Base-by-base conservation (phyloP, 257 asterid genomes). In the Solanum pennellii region DNA sequence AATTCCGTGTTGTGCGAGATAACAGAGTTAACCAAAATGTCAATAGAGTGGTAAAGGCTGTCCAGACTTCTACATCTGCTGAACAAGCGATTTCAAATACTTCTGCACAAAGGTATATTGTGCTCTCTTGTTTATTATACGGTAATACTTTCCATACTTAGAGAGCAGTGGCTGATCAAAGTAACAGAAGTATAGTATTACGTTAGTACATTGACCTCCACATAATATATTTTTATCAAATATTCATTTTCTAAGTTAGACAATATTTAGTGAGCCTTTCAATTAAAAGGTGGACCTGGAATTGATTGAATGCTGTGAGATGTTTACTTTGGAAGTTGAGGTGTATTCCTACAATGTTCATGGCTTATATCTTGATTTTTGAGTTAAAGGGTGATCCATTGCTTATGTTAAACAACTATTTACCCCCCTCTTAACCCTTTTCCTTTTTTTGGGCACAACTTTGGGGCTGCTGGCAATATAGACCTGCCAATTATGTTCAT, bases 1-100 rank as follows among this genome's bases (percentile, higher is more conserved):
- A 95, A 91, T 97, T 97, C 88, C 98, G 99, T 52, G 93, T 95
- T 82, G 98, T 97, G 88, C 94, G 98, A 87, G 99, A 97, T 91
- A 97, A 95, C 88, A 96, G 98, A 92, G 91, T 91, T 72, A 94
- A 86, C 91, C 98, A 93, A 79, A 91, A 89, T 88, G 88, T 93
- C 71, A 82, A 82, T 87, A 71, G 83, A 89, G 98, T 92, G 89
- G 79, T 89, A 83, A 94, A 94, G 90, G 89, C 92, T 88, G 92
- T 88, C 76, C 92, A 90, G 83, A 91, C 86, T 91, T 90, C 97
- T 77, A 88, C 92, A 83, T 85, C 95, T 41, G 88, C 86, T 83
- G 93, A 94, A 73, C 89, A 84, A 89, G 91, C 12, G 71, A 86
- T 89, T 82, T 77, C 94, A 47, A 49, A 29, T 80, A 85, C 88